Evolutionary conservation across 805 yeast species (phyloP), one percentile per base, ranked within the genome.

Genomic region (Torulaspora maleeae): DNA sequence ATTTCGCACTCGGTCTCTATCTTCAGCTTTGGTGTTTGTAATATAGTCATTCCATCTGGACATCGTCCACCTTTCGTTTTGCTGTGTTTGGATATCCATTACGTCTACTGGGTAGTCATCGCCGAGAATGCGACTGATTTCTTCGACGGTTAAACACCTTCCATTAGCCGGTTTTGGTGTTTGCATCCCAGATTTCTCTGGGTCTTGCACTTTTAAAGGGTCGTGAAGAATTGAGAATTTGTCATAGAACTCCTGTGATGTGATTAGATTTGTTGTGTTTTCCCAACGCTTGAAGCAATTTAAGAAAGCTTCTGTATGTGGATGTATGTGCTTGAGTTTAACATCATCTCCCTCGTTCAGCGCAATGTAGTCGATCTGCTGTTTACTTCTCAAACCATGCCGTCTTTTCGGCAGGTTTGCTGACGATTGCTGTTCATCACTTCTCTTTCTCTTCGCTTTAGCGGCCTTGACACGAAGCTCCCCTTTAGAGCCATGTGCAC

Each of bases 41-140:
- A 79, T 86, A 62, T 88, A 89, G 29, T 83, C 82, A 44, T 79
- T 68, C 96, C 96, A 89, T 49, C 70, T 72, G 1, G 74, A 74
- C 69, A 88, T 63, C 15, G 75, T 72, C 96, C 95, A 88, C 22
- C 50, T 54, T 12, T 58, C 56, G 35, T 60, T 79, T 10, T 83
- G 82, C 56, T 89, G 96, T 0, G 95, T 82, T 17, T 84, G 71
- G 3, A 87, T 95, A 61, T 89, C 96, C 91, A 89, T 86, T 1
- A 89, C 95, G 44, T 86, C 95, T 1, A 89, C 75, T 1, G 74
- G 75, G 3, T 68, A 66, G 30, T 80, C 83, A 4, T 66, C 75
- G 0, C 95, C 96, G 22, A 87, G 74, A 10, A 71, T 58, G 4
- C 74, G 19, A 47, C 60, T 39, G 63, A 58, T 45, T 1, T 65